A percentile compares a stretch with the other conserved stretches of the same genome.
Evolutionary conservation across 2,329 filamentous ascomycete species (phyloP).

Genomic region (Orbilia oligospora): DNA sequence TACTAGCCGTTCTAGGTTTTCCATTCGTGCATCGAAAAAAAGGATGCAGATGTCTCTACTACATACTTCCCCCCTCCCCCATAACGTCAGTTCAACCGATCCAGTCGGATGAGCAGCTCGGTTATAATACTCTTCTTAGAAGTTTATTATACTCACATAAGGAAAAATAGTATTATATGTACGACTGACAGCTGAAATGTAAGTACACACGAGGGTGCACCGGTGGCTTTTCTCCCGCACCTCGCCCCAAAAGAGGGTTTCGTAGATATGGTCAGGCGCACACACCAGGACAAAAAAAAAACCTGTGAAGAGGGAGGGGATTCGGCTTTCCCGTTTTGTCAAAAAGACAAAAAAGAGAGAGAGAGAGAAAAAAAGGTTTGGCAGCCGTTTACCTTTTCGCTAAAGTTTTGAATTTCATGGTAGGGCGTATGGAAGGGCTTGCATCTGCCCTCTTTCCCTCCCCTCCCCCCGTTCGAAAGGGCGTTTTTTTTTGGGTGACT

Average conservation of each 20-base stretch:
- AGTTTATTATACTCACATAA: neutral
- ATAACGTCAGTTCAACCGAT: constrained; percentile 2
- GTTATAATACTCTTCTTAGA: constrained; percentile 21
- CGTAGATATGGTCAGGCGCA: constrained; percentile 14
- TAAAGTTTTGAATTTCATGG: too few species aligned
- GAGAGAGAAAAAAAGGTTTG: too few species aligned
- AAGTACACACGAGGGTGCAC: constrained; percentile 1
- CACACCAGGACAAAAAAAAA: neutral
- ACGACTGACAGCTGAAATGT: constrained; percentile 22
- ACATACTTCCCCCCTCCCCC: neutral
- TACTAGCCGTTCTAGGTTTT: neutral
- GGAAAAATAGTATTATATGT: constrained; percentile 6
- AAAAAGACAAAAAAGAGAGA: too few species aligned
- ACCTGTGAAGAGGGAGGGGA: too few species aligned
- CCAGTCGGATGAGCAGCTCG: constrained; percentile 26
- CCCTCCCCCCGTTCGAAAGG: neutral
- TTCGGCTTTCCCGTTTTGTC: constrained; percentile 39
- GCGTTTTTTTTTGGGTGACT: neutral
- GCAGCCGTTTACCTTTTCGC: constrained; percentile 17
- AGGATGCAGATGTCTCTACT: constrained; percentile 2
- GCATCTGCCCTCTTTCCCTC: neutral
- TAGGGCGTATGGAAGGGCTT: constrained; percentile 9
- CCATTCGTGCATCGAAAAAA: neutral
- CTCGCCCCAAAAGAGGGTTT: too few species aligned
- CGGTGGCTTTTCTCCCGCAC: constrained; percentile 1